Evolutionary conservation across 116 monocot genomes (phyloP), one percentile per base, ranked within the genome.

Genomic region (Iris pallida): DNA sequence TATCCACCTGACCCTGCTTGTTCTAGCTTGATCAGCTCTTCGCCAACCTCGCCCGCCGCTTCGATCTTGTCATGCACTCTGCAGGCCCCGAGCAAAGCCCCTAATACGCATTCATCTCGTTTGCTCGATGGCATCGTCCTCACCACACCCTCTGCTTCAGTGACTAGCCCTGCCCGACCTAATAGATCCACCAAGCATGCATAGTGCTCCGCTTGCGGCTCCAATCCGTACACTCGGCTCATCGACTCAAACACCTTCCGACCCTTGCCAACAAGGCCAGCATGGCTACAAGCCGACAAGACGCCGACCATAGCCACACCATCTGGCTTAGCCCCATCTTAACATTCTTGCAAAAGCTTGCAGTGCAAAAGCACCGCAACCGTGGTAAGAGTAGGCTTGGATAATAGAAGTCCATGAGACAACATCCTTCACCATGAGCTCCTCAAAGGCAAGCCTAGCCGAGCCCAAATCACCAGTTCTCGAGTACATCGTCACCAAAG

Each of bases 361-460:
- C 76, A 80, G 64, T 45, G 84, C 76, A 65, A 17, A 19, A 16
- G 14, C 9, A 17, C 76, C 71, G 45, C 66, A 67, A 0, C 84
- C 84, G 58, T 84, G 84, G 42, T 76, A 73, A 8, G 83, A 71
- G 12, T 57, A 79, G 44, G 79, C 68, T 42, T 73, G 66, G 44
- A 83, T 79, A 44, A 79, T 73, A 3, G 79, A 79, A 14, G 73
- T 83, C 83, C 79, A 83, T 42, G 83, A 76, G 13, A 83, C 62
- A 9, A 62, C 65, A 79, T 85, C 81, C 55, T 72, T 77, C 0
- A 14, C 46, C 19, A 59, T 54, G 19, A 85, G 60, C 64, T 59
- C 64, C 10, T 74, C 46, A 54, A 85, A 85, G 47, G 68, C 74
- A 46, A 63, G 59, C 66, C 59, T 61, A 14, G 81, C 53, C 7